Percentiles rank a stretch among this genome's conserved stretches.
phyloP scores from a whole-genome alignment of 2,329 filamentous ascomycete species.

The Sporothrix phasma region DNA sequence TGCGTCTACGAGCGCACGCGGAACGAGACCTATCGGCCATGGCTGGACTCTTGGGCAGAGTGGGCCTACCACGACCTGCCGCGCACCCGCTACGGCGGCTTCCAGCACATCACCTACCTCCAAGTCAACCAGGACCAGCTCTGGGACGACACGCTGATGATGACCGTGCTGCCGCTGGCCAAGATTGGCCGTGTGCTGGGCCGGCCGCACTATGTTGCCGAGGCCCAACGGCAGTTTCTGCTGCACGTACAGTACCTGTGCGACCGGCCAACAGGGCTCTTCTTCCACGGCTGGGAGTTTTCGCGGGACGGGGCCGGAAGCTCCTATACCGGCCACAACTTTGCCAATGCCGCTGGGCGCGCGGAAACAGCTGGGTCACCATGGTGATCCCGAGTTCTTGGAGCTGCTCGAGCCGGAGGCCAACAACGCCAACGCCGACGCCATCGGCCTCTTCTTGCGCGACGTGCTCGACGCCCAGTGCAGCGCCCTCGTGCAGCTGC shows the following conservation, averaged over 20 bases:
- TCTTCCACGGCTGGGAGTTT: conserved; percentile 78
- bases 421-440: conserved; percentile 50
- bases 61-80: conserved; percentile 72
- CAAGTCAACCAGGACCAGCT: conserved; percentile 63
- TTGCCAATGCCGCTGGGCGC: conserved; percentile 49
- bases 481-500: conserved; percentile 50
- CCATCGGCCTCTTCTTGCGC: conserved; percentile 39
- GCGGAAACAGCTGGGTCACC: conserved; percentile 64
- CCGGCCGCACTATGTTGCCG: conserved; percentile 62
- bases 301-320: conserved; percentile 36
- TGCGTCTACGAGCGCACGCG: conserved; percentile 67
- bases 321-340: conserved; percentile 41
- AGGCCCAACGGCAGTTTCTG: conserved; percentile 69
- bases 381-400: conserved; percentile 74
- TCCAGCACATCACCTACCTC: conserved; percentile 68
- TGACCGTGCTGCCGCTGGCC: conserved; percentile 71
- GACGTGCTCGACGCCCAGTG: conserved; percentile 60
- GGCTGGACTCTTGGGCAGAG: conserved; percentile 73
- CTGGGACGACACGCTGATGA: conserved; percentile 83
- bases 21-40: conserved; percentile 60
- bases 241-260: conserved; percentile 71
- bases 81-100: conserved; percentile 59
- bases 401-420: conserved; percentile 56
- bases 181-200: conserved; percentile 66
- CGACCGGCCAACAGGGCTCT: conserved; percentile 60